Base-by-base conservation (phyloP, 805 yeast species). In the Suhomyces faveliae region DNA sequence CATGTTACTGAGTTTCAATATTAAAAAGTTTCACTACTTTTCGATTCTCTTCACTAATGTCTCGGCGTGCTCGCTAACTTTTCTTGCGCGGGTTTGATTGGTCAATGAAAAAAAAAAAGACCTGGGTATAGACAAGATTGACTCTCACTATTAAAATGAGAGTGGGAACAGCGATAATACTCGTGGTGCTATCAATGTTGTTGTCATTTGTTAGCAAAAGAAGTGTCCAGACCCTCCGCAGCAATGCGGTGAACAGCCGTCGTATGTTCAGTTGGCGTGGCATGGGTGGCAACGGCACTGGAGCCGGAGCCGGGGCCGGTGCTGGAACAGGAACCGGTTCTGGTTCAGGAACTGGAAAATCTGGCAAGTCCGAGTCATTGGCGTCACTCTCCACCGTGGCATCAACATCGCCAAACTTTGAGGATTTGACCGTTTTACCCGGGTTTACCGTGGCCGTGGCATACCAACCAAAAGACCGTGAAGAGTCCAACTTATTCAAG, bases 401-500 rank as follows among this genome's bases (percentile, higher is more conserved):
- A 5, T 51, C 60, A 5, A 48, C 50, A 11, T 54, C 57, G n/a
- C 45, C 52, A 49, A 57, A 60, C 46, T 57, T 52, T 46, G 63
- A 58, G 47, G 39, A 55, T 17, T 52, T 64, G 46, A 59, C 55
- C 25, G 44, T 51, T 40, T 56, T 61, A 35, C 35, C 72, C 42
- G 70, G 73, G 27, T 84, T 79, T 60, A 71, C 79, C 27, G 70
- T 83, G 11, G 80, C 89, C 0, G 87, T 86, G 13, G 87, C 90
- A 1, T 87, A 74, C 61, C 86, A 83, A 59, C 88, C 94, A 3
- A 87, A 87, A 60, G 84, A 81, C 57, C 68, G 94, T 47, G 67
- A 70, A 39, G 82, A 77, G 42, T 76, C 78, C 48, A 72, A 77
- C 63, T 51, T 72, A 51, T 65, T 82, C 59, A 62, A 63, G 46